A percentile compares a stretch with the other conserved stretches of the same genome.
phyloP scores from a whole-genome alignment of 169 alveolate genomes.

The Cryptosporidium viatorum region DNA sequence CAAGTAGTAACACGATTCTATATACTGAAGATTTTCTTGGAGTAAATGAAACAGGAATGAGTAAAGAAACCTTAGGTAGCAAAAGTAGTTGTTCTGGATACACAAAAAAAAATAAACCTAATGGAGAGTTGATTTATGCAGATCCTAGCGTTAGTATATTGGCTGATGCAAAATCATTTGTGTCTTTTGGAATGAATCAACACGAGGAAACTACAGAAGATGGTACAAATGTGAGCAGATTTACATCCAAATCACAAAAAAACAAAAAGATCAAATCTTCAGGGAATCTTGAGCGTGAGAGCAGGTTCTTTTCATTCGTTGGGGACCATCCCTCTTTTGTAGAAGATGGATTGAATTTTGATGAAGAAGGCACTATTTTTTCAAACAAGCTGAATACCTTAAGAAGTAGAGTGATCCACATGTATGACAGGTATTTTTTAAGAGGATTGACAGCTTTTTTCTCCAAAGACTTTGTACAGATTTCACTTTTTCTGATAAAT shows the following conservation, averaged over 20 bases:
- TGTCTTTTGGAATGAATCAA: constrained; percentile 5
- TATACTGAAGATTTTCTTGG: background rate
- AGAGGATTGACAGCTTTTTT: constrained; percentile 67
- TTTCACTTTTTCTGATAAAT: constrained; percentile 30
- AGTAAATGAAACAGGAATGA: background rate
- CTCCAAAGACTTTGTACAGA: constrained; percentile 44
- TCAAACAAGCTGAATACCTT: background rate
- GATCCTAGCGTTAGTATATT: constrained; percentile 51
- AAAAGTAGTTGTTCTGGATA: background rate
- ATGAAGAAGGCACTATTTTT: background rate
- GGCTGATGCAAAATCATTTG: constrained; percentile 31
- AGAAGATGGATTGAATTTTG: background rate
- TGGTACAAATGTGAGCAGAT: background rate
- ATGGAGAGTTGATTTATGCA: constrained; percentile 25
- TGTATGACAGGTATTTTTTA: constrained; percentile 50
- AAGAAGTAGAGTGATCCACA: constrained; percentile 31
- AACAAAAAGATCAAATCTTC: background rate
- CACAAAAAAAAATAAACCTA: background rate
- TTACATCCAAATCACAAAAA: background rate
- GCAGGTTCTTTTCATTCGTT: background rate
- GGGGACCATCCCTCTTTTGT: background rate
- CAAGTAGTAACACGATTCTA: background rate
- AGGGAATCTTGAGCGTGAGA: background rate
- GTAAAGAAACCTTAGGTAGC: constrained; percentile 5
- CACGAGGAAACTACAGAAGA: constrained; percentile 20